A percentile compares a stretch with the other conserved stretches of the same genome.
Conservation (phyloP, 2,329 filamentous ascomycete species). For the Acrocalymma vagum region DNA sequence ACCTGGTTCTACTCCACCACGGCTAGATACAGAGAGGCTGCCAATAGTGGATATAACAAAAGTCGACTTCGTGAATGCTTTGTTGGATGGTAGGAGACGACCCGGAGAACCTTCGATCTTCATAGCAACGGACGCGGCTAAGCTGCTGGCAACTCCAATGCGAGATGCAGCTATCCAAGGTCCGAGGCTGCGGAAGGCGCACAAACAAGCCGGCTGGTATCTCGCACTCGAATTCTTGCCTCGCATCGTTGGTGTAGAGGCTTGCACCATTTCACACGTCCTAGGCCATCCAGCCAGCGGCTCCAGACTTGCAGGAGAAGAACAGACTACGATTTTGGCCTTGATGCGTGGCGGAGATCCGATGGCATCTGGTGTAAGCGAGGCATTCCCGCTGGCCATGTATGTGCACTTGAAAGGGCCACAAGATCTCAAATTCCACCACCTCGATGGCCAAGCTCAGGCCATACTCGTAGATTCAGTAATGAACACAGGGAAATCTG, state of each 20-base stretch:
- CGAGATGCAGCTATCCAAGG: constrained; percentile 60
- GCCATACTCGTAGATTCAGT: constrained; percentile 68
- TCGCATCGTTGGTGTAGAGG: constrained; percentile 60
- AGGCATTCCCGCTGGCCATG: constrained; percentile 60
- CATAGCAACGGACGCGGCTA: constrained; percentile 59
- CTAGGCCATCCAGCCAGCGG: constrained; percentile 57
- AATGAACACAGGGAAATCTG: constrained; percentile 63
- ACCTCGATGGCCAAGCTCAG: constrained; percentile 51
- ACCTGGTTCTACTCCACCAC: constrained; percentile 48
- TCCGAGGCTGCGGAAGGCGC: constrained; percentile 57
- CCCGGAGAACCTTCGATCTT: constrained; percentile 42
- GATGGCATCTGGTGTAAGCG: constrained; percentile 66
- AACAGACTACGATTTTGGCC: constrained; percentile 62
- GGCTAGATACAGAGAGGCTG: constrained; percentile 54
- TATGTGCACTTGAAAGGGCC: constrained; percentile 59
- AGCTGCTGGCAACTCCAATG: constrained; percentile 63
- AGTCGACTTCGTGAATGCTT: constrained; percentile 24
- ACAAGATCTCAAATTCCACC: constrained; percentile 52
- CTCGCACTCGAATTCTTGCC: constrained; percentile 61
- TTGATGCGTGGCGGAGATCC: constrained; percentile 69
- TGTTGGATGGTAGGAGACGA: not conserved
- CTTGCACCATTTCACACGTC: constrained; percentile 60
- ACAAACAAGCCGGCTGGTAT: constrained; percentile 61
- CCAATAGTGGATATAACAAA: constrained; percentile 51
- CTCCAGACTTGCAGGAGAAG: constrained; percentile 57